Evolutionary conservation across 768 basidiomycete genomes (phyloP).

Genomic region (Chalciporus piperatus): DNA sequence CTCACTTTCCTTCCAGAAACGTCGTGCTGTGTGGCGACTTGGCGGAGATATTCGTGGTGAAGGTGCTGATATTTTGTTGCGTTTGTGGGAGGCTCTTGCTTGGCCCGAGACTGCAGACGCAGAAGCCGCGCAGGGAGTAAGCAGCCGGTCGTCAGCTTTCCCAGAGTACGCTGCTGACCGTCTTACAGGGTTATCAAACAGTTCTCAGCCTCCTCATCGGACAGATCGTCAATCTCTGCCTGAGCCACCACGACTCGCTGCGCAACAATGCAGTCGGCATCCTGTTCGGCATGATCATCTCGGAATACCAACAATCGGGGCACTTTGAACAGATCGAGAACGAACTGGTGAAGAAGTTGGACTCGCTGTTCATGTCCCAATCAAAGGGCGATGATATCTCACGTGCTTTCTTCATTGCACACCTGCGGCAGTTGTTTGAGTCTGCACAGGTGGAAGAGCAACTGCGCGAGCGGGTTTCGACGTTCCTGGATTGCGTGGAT

Average conservation of each 20-base stretch:
- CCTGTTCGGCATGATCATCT: constrained; percentile 92
- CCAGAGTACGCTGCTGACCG: neutral
- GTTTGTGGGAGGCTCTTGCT: constrained; percentile 83
- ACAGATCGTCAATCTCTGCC: constrained; percentile 85
- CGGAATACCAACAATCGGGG: constrained; percentile 80
- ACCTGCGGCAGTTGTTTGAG: constrained; percentile 88
- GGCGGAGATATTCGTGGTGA: constrained; percentile 94
- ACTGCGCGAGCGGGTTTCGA: constrained; percentile 71
- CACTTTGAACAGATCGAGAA: constrained; percentile 90
- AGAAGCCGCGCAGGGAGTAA: constrained; percentile 61
- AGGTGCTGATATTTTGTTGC: constrained; percentile 75
- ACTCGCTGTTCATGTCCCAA: constrained; percentile 90
- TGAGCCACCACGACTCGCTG: constrained; percentile 92
- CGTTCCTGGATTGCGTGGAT: constrained; percentile 87
- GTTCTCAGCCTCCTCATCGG: constrained; percentile 83
- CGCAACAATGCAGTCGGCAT: constrained; percentile 90
- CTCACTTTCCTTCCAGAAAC: constrained; percentile 56
- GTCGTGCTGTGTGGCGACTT: constrained; percentile 93
- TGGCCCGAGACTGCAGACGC: constrained; percentile 61
- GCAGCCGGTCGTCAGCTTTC: constrained; percentile 22
- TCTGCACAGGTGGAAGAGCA: constrained; percentile 76
- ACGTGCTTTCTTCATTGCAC: constrained; percentile 88
- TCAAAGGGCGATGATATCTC: constrained; percentile 90
- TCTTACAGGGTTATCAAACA: constrained; percentile 73
- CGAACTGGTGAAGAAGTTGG: constrained; percentile 87